phyloP scores from a whole-genome alignment of 2,329 filamentous ascomycete genomes.

The Trichoderma polysporum region DNA sequence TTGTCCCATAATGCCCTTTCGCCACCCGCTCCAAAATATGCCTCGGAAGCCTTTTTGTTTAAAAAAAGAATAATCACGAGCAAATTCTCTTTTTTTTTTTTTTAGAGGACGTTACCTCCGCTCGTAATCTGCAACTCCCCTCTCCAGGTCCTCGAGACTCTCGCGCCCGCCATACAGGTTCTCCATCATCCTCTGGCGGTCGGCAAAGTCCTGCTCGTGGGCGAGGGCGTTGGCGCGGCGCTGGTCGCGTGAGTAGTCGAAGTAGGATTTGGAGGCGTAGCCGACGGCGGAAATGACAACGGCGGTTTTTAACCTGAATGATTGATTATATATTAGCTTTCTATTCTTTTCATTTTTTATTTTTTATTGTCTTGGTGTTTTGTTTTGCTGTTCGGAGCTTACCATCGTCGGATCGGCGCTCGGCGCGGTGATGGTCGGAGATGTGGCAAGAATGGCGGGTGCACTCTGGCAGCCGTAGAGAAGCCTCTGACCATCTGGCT shows the following conservation, averaged over 20 bases:
- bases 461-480: slow-evolving; percentile 37
- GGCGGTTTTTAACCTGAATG: slow-evolving; percentile 34
- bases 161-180: slow-evolving; percentile 52
- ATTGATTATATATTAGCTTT: background rate
- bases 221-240: slow-evolving; percentile 32
- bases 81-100: background rate
- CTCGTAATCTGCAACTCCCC: slow-evolving; percentile 49
- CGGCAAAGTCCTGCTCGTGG: slow-evolving; percentile 37
- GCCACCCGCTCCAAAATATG: background rate
- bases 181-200: slow-evolving; percentile 42
- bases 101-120: slow-evolving; percentile 34
- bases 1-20: background rate
- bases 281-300: slow-evolving; percentile 35
- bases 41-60: background rate
- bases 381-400: slow-evolving; percentile 7
- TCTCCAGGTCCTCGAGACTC: slow-evolving; percentile 49
- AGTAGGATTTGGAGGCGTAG: slow-evolving; percentile 37
- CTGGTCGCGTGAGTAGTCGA: slow-evolving; percentile 31
- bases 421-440: slow-evolving; percentile 33
- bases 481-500: slow-evolving; percentile 24
- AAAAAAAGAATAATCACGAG: background rate
- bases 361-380: background rate
- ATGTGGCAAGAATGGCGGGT: slow-evolving; percentile 36
- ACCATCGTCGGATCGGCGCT: slow-evolving; percentile 35
- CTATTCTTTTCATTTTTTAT: background rate